A percentile compares a stretch with the other conserved stretches of the same genome.
Evolutionary conservation across 176 grass and related monocot genomes (phyloP).

Genomic region (Cocos nucifera): DNA sequence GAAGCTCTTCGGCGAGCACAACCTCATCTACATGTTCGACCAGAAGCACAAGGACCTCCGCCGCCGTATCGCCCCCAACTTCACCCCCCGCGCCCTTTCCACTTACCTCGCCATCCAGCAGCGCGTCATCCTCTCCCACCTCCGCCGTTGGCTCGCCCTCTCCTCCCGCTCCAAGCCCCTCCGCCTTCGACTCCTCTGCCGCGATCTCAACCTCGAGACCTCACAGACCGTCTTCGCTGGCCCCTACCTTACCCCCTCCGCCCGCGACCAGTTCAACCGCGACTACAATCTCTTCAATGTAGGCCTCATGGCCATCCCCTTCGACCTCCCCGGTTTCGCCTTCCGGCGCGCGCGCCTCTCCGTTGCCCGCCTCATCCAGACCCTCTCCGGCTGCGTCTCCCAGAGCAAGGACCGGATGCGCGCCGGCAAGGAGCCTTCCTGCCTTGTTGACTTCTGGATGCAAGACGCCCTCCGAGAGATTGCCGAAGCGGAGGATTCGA

Average conservation of each 20-base stretch:
- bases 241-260: constrained; percentile 41
- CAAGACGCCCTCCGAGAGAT: constrained; percentile 45
- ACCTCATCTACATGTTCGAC: constrained; percentile 86
- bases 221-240: constrained; percentile 83
- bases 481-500: constrained; percentile 24
- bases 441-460: constrained; percentile 91
- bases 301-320: constrained; percentile 64
- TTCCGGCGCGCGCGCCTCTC: constrained; percentile 57
- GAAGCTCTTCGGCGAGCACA: constrained; percentile 85
- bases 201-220: constrained; percentile 86
- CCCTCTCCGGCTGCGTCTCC: constrained; percentile 35
- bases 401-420: constrained; percentile 54
- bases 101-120: constrained; percentile 69
- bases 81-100: constrained; percentile 55
- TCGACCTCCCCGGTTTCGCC: constrained; percentile 73
- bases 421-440: constrained; percentile 52
- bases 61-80: constrained; percentile 68
- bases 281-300: constrained; percentile 83
- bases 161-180: not conserved
- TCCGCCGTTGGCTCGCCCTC: constrained; percentile 38
- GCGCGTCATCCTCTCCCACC: constrained; percentile 49
- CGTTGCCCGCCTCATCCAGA: constrained; percentile 51
- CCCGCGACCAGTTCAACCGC: constrained; percentile 40
- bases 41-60: constrained; percentile 85
- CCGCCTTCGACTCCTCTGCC: constrained; percentile 54